phyloP scores from a whole-genome alignment of 2,329 filamentous ascomycete genomes.

The Aspergillus cejpii region DNA sequence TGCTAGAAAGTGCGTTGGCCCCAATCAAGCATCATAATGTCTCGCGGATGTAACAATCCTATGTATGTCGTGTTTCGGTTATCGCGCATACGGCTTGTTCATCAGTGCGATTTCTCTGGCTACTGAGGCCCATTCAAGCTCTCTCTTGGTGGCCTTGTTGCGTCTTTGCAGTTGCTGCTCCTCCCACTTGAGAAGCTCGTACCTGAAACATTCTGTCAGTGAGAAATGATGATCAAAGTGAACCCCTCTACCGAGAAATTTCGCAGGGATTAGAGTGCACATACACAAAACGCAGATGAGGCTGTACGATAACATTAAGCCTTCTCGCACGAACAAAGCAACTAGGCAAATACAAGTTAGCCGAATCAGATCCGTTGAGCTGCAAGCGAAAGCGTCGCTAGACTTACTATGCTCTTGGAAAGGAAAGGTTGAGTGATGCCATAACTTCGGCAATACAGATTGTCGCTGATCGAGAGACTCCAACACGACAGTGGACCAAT shows the following conservation, averaged over 20 bases:
- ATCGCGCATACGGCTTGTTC: constrained; percentile 87
- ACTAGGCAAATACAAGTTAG: constrained; percentile 28
- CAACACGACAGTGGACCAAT: constrained; percentile 91
- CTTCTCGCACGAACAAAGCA: constrained; percentile 90
- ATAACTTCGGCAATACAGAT: constrained; percentile 99
- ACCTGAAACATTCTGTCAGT: constrained; percentile 31
- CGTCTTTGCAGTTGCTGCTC: constrained; percentile 59
- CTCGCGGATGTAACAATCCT: background rate
- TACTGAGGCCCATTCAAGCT: constrained; percentile 87
- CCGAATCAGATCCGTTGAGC: background rate
- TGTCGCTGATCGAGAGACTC: constrained; percentile 89
- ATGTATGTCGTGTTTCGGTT: constrained; percentile 14
- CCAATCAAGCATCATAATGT: background rate
- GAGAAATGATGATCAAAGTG: background rate
- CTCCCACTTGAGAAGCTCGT: constrained; percentile 95
- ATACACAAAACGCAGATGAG: constrained; percentile 82
- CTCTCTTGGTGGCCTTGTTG: constrained; percentile 56
- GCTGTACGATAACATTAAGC: constrained; percentile 96
- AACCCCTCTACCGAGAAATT: background rate
- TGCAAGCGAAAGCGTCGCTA: too few relatives aligned
- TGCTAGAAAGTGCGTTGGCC: background rate
- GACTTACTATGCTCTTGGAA: constrained; percentile 76
- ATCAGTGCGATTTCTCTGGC: constrained; percentile 86
- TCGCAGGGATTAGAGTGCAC: constrained; percentile 6
- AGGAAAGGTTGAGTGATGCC: constrained; percentile 69